A percentile compares a stretch with the other conserved stretches of the same genome.
These are phyloP conservation scores for Ceratocystis huliohia DNA, from an alignment of 2,329 filamentous ascomycete genomes.

Conservation along the genomic window DNA sequence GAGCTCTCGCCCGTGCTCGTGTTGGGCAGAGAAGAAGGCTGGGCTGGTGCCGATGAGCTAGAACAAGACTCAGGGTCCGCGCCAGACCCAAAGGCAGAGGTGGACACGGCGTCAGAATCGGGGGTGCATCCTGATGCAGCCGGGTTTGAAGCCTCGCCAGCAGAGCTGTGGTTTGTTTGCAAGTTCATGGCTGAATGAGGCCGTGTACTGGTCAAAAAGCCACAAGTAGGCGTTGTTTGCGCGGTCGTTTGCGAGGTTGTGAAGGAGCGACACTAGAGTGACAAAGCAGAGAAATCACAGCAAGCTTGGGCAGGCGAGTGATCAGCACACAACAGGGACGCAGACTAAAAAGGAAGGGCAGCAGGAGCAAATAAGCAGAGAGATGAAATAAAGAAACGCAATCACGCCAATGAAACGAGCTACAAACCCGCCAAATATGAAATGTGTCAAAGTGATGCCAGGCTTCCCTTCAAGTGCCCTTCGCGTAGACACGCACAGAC, in stretches of 20 bases:
- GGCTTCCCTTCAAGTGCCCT: background rate
- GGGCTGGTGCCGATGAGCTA: background rate
- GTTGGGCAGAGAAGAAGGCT: slow-evolving; percentile 23
- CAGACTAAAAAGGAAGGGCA: background rate
- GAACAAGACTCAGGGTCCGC: background rate
- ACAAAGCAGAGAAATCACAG: background rate
- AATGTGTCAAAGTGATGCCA: background rate
- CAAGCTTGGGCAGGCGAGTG: background rate
- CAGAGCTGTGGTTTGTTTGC: background rate
- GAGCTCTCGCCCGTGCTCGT: slow-evolving; percentile 23
- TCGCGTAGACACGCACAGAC: background rate
- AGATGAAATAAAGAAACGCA: background rate
- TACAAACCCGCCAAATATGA: background rate
- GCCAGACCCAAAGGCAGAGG: background rate
- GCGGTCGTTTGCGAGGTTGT: background rate
- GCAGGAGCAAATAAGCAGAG: background rate
- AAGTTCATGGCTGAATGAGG: background rate
- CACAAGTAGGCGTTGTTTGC: background rate
- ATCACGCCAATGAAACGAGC: background rate
- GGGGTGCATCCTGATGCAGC: background rate
- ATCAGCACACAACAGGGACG: background rate
- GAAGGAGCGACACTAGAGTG: background rate
- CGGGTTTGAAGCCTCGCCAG: background rate
- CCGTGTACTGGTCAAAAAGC: background rate
- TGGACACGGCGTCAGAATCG: background rate